Evolutionary conservation across 495 filamentous ascomycete genomes (phyloP), one percentile per base, ranked within the genome.

Genomic region (Daldinia grandis): DNA sequence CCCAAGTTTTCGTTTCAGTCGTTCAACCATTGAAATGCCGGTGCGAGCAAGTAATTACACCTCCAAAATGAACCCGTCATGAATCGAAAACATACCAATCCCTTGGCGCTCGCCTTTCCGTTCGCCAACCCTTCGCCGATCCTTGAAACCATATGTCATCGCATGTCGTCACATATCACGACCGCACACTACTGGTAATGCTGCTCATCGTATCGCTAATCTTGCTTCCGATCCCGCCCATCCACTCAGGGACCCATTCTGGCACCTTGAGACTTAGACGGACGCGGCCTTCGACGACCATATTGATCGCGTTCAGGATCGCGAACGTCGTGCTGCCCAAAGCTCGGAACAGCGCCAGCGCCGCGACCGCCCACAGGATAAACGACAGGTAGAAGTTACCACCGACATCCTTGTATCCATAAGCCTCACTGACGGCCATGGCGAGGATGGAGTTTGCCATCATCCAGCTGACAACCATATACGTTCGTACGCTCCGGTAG

Each of bases 401-500:
- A 0, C 87, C 89, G 58, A 97, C 89, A 40, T 87, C 84, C 0
- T 82, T 84, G 40, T 84, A 78, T 17, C 85, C 86, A 78, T 98
- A 98, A 14, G 91, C 88, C 80, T 98, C 95, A n/a, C 87, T 90
- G 0, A 98, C 91, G 6, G 90, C 88, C 96, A 99, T 98, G 66
- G 92, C 94, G 9, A 99, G 87, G 67, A 97, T 86, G 12, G 93
- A 91, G 76, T 99, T 99, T 51, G 89, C 87, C 5, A 95, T 81
- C 89, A 99, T 93, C 96, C 96, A 99, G 33, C 88, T 85, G n/a
- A 95, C 89, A 0, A 99, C 96, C 88, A 99, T 97, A 87, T 99
- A 99, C 12, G 96, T 98, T 40, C 96, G 90, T 49, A 99, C 96
- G 50, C 92, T 93, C 72, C 93, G 91, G 84, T 99, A 99, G 84